A percentile compares a stretch with the other conserved stretches of the same genome.
Evolutionary conservation across 2,329 filamentous ascomycete genomes (phyloP).

Genomic region (Coniochaeta prunicola): DNA sequence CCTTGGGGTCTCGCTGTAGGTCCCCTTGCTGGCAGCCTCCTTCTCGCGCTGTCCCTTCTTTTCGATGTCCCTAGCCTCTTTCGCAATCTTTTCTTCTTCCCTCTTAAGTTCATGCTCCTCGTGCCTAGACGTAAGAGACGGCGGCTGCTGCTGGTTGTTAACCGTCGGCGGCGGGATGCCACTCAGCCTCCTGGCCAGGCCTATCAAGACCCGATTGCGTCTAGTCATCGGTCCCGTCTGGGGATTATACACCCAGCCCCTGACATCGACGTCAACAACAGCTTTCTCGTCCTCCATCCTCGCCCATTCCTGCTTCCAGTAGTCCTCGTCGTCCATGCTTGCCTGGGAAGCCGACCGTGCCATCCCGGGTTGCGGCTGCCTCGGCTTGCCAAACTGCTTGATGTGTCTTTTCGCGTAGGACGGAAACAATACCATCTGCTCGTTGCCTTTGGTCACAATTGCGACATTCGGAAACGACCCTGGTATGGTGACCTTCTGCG

Average conservation of each 20-base stretch:
- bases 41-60: constrained; percentile 64
- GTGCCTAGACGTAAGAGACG: constrained; percentile 17
- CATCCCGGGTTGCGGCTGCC: constrained; percentile 24
- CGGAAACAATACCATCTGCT: constrained; percentile 92
- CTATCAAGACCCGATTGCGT: constrained; percentile 80
- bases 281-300: constrained; percentile 74
- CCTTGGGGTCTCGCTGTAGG: constrained; percentile 61
- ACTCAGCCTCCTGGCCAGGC: constrained; percentile 78
- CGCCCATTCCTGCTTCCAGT: constrained; percentile 74
- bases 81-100: constrained; percentile 60
- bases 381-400: constrained; percentile 45
- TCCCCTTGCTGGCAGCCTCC: constrained; percentile 60
- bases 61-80: constrained; percentile 72
- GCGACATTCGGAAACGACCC: constrained; percentile 78
- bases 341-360: constrained; percentile 19
- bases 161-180: constrained; percentile 67
- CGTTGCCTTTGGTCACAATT: constrained; percentile 71
- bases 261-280: constrained; percentile 86
- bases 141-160: constrained; percentile 17
- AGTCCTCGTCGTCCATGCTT: constrained; percentile 56
- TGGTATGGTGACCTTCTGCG: constrained; percentile 47
- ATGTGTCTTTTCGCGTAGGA: constrained; percentile 78
- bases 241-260: constrained; percentile 91
- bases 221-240: constrained; percentile 78
- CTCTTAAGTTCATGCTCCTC: constrained; percentile 40